Percentiles rank a stretch among this genome's conserved stretches.
Conservation (phyloP, 345 rosid species). For the Reutealis trisperma region DNA sequence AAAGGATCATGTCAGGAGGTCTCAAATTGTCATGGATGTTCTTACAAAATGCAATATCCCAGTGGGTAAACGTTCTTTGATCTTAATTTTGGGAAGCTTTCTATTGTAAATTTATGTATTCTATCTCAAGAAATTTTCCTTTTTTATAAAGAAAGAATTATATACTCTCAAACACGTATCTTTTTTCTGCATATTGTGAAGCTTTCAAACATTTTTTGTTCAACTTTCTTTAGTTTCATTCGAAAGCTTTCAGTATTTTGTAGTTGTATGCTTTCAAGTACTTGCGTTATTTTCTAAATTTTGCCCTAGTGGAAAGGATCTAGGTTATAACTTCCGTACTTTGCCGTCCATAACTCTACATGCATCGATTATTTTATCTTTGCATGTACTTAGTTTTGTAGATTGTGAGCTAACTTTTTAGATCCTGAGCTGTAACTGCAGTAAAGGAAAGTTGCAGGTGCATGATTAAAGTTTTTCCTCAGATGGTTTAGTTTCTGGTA, state of each 20-base stretch:
- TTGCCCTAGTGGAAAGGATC: background rate
- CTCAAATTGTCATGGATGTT: slow-evolving; percentile 54
- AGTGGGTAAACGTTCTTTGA: slow-evolving; percentile 46
- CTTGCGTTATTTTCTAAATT: background rate
- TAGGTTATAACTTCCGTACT: background rate
- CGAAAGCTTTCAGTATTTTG: background rate
- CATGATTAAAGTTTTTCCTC: background rate
- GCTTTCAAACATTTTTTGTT: too few species aligned
- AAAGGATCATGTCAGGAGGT: slow-evolving; percentile 36
- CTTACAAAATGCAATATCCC: slow-evolving; percentile 82
- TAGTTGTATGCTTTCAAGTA: background rate
- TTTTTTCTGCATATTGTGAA: background rate
- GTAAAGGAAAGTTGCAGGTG: background rate
- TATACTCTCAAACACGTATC: background rate
- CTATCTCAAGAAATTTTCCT: too few species aligned
- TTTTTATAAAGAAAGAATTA: too few species aligned
- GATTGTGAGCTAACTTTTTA: background rate
- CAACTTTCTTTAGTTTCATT: background rate
- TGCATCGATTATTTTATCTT: too few species aligned
- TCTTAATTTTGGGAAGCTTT: background rate
- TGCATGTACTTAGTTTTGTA: background rate
- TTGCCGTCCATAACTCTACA: background rate
- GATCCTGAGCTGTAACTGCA: background rate
- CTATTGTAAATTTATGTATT: background rate
- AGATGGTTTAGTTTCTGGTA: background rate